A percentile compares a stretch with the other conserved stretches of the same genome.
Conservation (phyloP, 2,329 filamentous ascomycete genomes). For the Hymenoscyphus infarciens region DNA sequence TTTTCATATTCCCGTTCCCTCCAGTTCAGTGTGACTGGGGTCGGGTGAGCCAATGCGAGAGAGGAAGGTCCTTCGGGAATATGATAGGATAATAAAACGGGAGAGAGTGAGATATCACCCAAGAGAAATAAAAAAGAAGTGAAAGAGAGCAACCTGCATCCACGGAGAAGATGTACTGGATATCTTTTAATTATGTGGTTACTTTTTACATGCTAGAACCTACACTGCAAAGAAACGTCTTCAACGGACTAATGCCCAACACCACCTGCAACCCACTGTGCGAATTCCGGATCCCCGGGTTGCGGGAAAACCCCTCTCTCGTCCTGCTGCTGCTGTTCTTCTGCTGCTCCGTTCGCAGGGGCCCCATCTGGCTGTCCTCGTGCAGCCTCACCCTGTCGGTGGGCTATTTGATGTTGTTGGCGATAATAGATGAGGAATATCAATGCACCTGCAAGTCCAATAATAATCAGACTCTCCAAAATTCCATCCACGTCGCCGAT, state of each 20-base stretch:
- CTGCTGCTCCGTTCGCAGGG: conserved; percentile 22
- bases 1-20: too few relatives aligned
- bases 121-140: background rate
- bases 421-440: conserved; percentile 79
- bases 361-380: conserved; percentile 35
- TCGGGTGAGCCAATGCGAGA: too few relatives aligned
- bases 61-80: too few relatives aligned
- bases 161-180: background rate
- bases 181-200: background rate
- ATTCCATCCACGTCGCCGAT: conserved; percentile 66
- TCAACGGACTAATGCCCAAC: conserved; percentile 51
- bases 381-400: conserved; percentile 42
- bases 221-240: conserved; percentile 17
- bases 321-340: conserved; percentile 30
- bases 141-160: background rate
- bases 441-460: conserved; percentile 71
- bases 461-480: conserved; percentile 79
- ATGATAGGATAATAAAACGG: too few relatives aligned
- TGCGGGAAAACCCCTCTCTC: conserved; percentile 61
- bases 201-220: conserved; percentile 10
- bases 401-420: conserved; percentile 62
- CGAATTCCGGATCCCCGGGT: conserved; percentile 63
- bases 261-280: conserved; percentile 61
- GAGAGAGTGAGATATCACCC: too few relatives aligned
- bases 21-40: too few relatives aligned